phyloP scores from a whole-genome alignment of 225 moss, liverwort and hornwort genomes.

The Anthoceros angustus region DNA sequence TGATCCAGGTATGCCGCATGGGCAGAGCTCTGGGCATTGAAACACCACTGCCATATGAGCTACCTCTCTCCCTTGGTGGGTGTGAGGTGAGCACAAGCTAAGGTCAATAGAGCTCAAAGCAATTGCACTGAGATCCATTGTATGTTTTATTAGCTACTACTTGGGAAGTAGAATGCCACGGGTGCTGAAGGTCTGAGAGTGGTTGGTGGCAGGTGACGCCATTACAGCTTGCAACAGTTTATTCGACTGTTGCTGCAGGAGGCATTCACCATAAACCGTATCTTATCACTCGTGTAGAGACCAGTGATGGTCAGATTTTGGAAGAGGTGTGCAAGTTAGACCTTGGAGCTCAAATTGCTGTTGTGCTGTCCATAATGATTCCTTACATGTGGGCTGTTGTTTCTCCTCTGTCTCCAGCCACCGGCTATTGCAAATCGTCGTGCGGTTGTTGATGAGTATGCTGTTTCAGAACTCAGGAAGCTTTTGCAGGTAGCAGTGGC shows the following conservation, averaged over 20 bases:
- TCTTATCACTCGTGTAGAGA: conserved; percentile 58
- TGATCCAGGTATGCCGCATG: conserved; percentile 57
- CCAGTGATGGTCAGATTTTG: conserved; percentile 47
- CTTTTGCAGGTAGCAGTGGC: conserved; percentile 50
- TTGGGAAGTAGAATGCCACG: background rate
- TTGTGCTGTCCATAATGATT: conserved; percentile 4
- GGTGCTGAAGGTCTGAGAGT: background rate
- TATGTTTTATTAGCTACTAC: conserved; percentile 3
- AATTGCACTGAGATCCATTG: background rate
- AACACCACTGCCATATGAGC: conserved; percentile 67
- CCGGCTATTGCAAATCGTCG: conserved; percentile 15
- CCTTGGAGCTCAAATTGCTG: background rate
- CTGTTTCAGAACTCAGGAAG: conserved; percentile 74
- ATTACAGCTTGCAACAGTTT: conserved; percentile 65
- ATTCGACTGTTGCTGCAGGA: conserved; percentile 87
- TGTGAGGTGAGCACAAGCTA: conserved; percentile 43
- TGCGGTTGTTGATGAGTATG: conserved; percentile 48
- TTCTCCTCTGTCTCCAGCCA: conserved; percentile 22
- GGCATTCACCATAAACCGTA: conserved; percentile 66
- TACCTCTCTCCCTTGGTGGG: conserved; percentile 76
- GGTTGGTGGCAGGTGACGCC: conserved; percentile 52
- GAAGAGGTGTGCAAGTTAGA: conserved; percentile 49
- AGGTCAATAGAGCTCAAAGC: background rate
- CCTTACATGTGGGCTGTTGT: conserved; percentile 9
- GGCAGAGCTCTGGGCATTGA: conserved; percentile 73